Conservation (phyloP, 108 stramenopile species). For the Nannochloropsis oceanica region DNA sequence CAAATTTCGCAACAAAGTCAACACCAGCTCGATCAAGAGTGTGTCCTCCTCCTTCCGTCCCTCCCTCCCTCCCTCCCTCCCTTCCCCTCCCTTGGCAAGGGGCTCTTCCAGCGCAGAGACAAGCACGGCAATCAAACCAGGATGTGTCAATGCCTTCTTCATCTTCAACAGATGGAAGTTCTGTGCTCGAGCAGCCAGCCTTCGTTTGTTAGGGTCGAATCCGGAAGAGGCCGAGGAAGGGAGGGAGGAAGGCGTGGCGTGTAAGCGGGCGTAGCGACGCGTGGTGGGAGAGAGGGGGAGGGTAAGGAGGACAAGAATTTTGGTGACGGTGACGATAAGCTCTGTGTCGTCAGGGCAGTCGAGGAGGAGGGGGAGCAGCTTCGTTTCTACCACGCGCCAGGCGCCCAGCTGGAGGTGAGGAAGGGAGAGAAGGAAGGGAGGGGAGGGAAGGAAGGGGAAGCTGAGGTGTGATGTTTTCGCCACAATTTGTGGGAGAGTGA, state of each 20-base stretch:
- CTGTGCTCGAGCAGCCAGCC: neutral
- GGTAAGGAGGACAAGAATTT: constrained; percentile 26
- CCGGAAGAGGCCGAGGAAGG: neutral
- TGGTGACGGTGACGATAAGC: constrained; percentile 16
- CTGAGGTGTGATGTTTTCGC: too few species aligned
- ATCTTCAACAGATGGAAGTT: constrained; percentile 11
- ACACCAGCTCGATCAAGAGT: constrained; percentile 18
- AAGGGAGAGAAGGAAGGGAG: neutral
- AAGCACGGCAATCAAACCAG: constrained; percentile 6
- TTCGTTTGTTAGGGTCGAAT: neutral
- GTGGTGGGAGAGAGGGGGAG: constrained; percentile 9
- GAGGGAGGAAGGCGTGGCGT: neutral
- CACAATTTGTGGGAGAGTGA: neutral
- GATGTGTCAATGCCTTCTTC: constrained; percentile 27
- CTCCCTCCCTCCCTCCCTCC: neutral
- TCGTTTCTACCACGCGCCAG: constrained; percentile 18
- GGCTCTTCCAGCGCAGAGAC: constrained; percentile 27
- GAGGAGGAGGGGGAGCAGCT: constrained; percentile 26
- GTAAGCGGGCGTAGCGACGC: constrained; percentile 11
- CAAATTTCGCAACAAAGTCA: constrained; percentile 26
- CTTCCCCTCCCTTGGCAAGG: neutral
- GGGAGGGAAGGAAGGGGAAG: neutral
- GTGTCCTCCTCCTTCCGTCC: constrained; percentile 23
- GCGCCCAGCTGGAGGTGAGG: constrained; percentile 6
- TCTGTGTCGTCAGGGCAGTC: constrained; percentile 23